A percentile compares a stretch with the other conserved stretches of the same genome.
Conservation (phyloP, 2,329 filamentous ascomycete genomes). For the Pezicula carpinea region DNA sequence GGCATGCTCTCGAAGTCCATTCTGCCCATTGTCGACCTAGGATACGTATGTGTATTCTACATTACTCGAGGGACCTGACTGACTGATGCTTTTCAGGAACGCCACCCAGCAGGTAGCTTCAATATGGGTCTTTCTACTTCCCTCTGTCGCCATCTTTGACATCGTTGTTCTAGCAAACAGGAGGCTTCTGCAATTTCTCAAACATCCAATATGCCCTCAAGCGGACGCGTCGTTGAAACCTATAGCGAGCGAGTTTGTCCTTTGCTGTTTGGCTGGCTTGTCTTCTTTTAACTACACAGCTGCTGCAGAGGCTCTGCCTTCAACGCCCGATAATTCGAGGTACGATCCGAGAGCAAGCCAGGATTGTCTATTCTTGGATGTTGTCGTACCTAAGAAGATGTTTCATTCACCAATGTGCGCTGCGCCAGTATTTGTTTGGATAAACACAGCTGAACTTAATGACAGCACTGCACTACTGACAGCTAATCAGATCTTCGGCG, state of each 20-base stretch:
- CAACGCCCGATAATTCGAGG: background rate
- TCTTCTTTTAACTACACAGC: background rate
- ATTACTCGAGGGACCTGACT: background rate
- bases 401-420: conserved; percentile 11
- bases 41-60: conserved; percentile 32
- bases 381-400: conserved; percentile 36
- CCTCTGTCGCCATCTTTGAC: conserved; percentile 11
- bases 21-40: conserved; percentile 47
- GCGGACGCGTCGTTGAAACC: conserved; percentile 28
- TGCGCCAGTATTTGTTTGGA: background rate
- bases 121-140: background rate
- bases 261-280: background rate
- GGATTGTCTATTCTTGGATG: conserved; percentile 44
- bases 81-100: conserved; percentile 38
- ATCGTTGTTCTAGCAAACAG: conserved; percentile 19
- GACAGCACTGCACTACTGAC: conserved; percentile 10
- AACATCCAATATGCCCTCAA: conserved; percentile 36
- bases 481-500: conserved; percentile 44
- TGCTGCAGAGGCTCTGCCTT: background rate
- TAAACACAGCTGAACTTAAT: background rate
- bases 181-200: conserved; percentile 32
- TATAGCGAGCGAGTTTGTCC: background rate
- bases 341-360: conserved; percentile 23
- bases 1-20: background rate
- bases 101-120: conserved; percentile 34